Evolutionary conservation across 2,329 filamentous ascomycete genomes (phyloP), one percentile per base, ranked within the genome.

Genomic region (Nothopassalora personata): DNA sequence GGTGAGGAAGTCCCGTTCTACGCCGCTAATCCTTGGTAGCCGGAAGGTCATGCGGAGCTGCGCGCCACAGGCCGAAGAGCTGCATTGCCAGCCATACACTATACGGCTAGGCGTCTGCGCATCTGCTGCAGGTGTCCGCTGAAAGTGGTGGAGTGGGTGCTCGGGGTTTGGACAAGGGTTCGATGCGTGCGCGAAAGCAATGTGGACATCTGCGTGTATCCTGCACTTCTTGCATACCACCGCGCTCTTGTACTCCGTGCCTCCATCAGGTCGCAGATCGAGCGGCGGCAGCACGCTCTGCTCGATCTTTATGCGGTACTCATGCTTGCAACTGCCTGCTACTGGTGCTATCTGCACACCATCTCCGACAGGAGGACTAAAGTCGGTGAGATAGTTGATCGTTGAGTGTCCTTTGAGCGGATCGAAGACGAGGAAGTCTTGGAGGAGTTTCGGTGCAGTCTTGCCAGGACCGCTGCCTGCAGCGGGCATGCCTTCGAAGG

Each of bases 61-160:
- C 9, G 79, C 79, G 8, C 81, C 77, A 68, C 87, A 90, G 33
- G 71, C 74, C n/a, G 72, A 64, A 8, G 82, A 79, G 5, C 85
- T 85, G 71, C 87, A 89, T 62, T 76, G 73, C 72, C 86, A 89
- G 45, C 59, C 69, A 60, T 74, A 74, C 36, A 53, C 56, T 75
- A 81, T 36, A 77, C 72, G 64, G 9, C 61, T 39, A 5, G 50
- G 33, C 10, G 56, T 53, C 15, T 47, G 43, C 8, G 54, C 47
- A 46, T 70, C 66, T 8, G 61, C 52, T 9, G 52, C 53, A 1
- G 46, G 50, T 8, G 65, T 50, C 15, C 63, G 60, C 49, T 66
- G 66, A 59, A 88, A 80, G 70, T 89, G 86, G 70, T 90, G 87
- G 5, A 89, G 71, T 31, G 83, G 83, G 62, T 77, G 80, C 1